Conservation (phyloP, 2,329 filamentous ascomycete genomes). For the Aspergillaceae sp. region DNA sequence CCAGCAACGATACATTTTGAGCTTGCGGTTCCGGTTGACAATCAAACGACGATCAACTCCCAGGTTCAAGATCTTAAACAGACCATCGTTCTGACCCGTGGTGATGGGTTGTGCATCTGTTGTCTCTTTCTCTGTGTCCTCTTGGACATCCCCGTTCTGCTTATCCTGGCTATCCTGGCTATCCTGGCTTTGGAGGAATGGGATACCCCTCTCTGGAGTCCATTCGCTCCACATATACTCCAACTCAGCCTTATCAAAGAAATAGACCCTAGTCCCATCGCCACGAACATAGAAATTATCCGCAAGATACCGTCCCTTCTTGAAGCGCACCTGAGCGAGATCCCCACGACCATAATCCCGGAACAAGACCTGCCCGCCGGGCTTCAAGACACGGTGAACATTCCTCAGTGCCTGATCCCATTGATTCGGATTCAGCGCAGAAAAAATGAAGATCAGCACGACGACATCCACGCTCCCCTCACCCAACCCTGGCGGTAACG, state of each 20-base stretch:
- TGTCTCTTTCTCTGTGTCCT: background rate
- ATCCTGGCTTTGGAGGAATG: slow-evolving; percentile 9
- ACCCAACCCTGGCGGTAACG: slow-evolving; percentile 64
- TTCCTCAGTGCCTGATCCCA: slow-evolving; percentile 79
- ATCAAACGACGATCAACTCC: slow-evolving; percentile 81
- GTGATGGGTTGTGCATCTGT: background rate
- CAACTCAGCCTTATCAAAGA: slow-evolving; percentile 84
- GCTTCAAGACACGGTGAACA: slow-evolving; percentile 73
- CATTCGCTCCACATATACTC: slow-evolving; percentile 64
- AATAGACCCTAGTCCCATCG: slow-evolving; percentile 93
- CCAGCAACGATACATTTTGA: slow-evolving; percentile 98
- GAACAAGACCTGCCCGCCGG: slow-evolving; percentile 88
- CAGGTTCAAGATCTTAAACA: slow-evolving; percentile 67
- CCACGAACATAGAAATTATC: slow-evolving; percentile 97
- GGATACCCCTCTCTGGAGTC: slow-evolving; percentile 29
- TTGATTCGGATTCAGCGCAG: slow-evolving; percentile 73
- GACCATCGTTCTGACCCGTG: slow-evolving; percentile 14
- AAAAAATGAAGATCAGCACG: slow-evolving; percentile 95
- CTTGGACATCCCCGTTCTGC: background rate
- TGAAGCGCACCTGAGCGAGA: slow-evolving; percentile 91
- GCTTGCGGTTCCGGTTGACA: slow-evolving; percentile 78
- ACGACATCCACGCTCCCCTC: slow-evolving; percentile 84
- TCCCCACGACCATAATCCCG: slow-evolving; percentile 94
- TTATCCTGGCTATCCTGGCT: background rate
- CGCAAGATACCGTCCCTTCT: slow-evolving; percentile 84